These are phyloP conservation scores for Hypoxylon subgilvum DNA, from an alignment of 495 filamentous ascomycete species.

Conservation along the genomic window DNA sequence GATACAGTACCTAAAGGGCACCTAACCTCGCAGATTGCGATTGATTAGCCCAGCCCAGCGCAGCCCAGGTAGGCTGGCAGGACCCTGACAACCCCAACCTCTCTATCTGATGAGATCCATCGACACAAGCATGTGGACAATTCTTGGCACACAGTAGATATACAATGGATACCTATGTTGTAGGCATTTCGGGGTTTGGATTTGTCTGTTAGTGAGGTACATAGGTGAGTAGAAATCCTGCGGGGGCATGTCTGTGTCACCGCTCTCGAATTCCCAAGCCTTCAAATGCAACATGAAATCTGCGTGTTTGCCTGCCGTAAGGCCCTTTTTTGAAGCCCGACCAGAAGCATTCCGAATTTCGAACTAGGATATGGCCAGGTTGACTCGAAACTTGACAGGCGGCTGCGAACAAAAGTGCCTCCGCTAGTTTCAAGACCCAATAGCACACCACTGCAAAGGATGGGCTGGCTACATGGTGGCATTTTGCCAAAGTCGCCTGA, in stretches of 20 bases:
- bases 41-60: no score
- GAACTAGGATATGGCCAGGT: no score
- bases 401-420: neutral
- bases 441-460: neutral
- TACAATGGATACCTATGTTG: neutral
- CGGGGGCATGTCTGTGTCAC: neutral
- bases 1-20: no score
- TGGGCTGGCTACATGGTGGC: neutral
- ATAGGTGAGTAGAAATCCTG: neutral
- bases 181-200: no score
- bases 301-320: neutral
- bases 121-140: neutral
- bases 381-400: no score
- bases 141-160: neutral
- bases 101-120: neutral
- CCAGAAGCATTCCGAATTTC: no score
- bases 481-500: conserved; percentile 18
- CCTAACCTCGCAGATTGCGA: no score
- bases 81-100: neutral
- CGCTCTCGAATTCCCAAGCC: neutral
- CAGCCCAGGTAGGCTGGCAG: neutral
- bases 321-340: neutral
- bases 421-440: conserved; percentile 2
- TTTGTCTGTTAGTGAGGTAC: no score
- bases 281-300: conserved; percentile 8